Conservation (phyloP, 495 filamentous ascomycete genomes). For the Amphirosellinia nigrospora region DNA sequence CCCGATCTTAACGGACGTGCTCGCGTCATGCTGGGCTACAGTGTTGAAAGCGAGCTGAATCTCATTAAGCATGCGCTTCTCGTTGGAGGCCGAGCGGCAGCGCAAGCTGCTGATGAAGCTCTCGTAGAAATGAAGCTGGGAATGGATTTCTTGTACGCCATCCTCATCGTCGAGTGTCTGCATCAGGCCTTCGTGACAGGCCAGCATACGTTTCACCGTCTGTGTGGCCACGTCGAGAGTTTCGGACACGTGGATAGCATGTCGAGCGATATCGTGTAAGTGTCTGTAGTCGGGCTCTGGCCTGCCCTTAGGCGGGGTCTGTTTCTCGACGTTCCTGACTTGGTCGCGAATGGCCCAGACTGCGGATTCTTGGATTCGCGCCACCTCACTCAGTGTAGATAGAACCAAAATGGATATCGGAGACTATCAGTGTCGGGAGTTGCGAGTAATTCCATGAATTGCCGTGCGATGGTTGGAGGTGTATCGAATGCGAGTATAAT, state of each 20-base stretch:
- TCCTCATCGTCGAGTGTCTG: not conserved
- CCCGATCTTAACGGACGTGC: conserved; percentile 43
- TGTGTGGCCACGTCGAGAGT: conserved; percentile 49
- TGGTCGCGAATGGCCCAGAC: conserved; percentile 46
- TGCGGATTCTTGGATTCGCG: conserved; percentile 37
- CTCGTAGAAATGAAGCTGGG: conserved; percentile 42
- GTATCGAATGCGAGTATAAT: conserved; percentile 46
- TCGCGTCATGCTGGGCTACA: conserved; percentile 47
- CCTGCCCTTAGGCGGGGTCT: conserved; percentile 19
- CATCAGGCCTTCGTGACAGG: conserved; percentile 34
- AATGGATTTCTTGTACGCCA: conserved; percentile 29
- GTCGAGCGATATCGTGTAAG: conserved; percentile 56
- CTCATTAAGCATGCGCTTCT: conserved; percentile 48
- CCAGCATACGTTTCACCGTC: conserved; percentile 43
- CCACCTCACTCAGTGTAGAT: conserved; percentile 32
- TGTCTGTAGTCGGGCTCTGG: conserved; percentile 45
- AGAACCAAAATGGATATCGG: conserved; percentile 36
- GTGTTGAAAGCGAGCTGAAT: conserved; percentile 52
- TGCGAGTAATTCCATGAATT: conserved; percentile 15
- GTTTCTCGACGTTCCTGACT: conserved; percentile 35
- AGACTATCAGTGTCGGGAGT: not conserved
- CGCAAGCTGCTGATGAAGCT: conserved; percentile 48
- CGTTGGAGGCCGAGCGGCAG: conserved; percentile 47
- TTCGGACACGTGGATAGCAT: conserved; percentile 54
- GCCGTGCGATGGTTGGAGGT: conserved; percentile 17